Conservation (phyloP, 2,329 filamentous ascomycete species). For the Didymella segeticola region DNA sequence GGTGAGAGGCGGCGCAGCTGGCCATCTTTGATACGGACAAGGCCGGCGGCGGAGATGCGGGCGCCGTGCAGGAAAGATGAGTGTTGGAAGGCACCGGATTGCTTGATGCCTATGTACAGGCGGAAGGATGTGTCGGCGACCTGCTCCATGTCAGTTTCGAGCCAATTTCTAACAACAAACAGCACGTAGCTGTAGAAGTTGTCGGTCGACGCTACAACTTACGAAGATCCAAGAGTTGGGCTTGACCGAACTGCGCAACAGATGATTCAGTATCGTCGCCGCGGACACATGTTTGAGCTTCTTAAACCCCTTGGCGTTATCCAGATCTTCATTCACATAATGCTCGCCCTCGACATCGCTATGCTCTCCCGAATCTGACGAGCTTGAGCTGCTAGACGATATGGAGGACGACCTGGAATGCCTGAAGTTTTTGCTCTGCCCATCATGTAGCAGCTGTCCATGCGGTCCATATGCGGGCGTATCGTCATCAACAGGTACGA, state of each 20-base stretch:
- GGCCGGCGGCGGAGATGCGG: conserved; percentile 80
- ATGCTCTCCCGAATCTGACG: conserved; percentile 52
- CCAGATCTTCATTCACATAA: conserved; percentile 69
- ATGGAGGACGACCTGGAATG: conserved; percentile 28
- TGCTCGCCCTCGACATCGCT: conserved; percentile 68
- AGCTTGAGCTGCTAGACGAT: conserved; percentile 40
- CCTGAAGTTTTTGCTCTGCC: conserved; percentile 29
- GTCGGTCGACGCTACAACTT: too few species aligned
- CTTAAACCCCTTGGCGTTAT: conserved; percentile 65
- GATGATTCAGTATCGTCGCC: conserved; percentile 76
- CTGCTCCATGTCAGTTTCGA: conserved; percentile 22
- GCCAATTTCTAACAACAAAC: too few species aligned
- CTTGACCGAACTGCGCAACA: conserved; percentile 78
- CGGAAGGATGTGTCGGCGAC: conserved; percentile 82
- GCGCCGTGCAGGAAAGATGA: conserved; percentile 86
- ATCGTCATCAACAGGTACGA: conserved; percentile 53
- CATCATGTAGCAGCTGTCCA: conserved; percentile 31
- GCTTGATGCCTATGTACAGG: conserved; percentile 89
- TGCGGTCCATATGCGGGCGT: conserved; percentile 51
- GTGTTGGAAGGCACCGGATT: conserved; percentile 87
- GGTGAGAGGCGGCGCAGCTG: conserved; percentile 75
- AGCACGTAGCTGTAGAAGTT: too few species aligned
- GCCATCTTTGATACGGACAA: conserved; percentile 85
- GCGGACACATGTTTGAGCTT: conserved; percentile 73
- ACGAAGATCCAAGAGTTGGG: conserved; percentile 95